phyloP scores from a whole-genome alignment of 139 green algal genomes.

The Chlamydomonas incerta region DNA sequence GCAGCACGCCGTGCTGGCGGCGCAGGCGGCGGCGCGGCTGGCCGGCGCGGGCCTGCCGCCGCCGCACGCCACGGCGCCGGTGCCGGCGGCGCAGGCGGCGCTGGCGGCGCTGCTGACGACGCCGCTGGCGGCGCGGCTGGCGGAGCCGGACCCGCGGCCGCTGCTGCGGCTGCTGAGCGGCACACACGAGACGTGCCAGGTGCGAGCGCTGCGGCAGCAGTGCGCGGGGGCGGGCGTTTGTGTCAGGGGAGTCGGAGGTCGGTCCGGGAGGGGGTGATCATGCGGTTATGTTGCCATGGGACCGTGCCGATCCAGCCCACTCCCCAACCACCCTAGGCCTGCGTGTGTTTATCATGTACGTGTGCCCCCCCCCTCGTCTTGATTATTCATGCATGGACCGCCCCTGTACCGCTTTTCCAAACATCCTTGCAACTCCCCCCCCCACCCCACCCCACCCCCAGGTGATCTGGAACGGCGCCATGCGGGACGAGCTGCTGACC shows the following conservation, averaged over 20 bases:
- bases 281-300: too few species aligned
- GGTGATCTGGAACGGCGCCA: constrained; percentile 91
- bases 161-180: constrained; percentile 78
- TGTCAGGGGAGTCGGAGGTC: too few species aligned
- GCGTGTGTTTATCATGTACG: too few species aligned
- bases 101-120: constrained; percentile 84
- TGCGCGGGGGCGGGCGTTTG: too few species aligned
- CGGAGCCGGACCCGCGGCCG: constrained; percentile 65
- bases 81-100: constrained; percentile 45
- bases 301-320: too few species aligned
- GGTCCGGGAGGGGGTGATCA: too few species aligned
- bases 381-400: too few species aligned
- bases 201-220: too few species aligned
- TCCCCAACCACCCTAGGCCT: too few species aligned
- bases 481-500: constrained; percentile 82
- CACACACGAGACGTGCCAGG: constrained; percentile 75
- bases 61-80: constrained; percentile 47
- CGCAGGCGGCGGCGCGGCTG: constrained; percentile 43
- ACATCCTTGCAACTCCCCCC: too few species aligned
- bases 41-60: constrained; percentile 59
- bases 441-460: constrained; percentile 30
- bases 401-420: too few species aligned
- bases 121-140: constrained; percentile 77
- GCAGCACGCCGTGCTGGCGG: constrained; percentile 84
- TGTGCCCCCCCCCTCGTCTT: too few species aligned